Evolutionary conservation across 1,139 yeast genomes (phyloP).

Genomic region (Kodamaea anthophila): DNA sequence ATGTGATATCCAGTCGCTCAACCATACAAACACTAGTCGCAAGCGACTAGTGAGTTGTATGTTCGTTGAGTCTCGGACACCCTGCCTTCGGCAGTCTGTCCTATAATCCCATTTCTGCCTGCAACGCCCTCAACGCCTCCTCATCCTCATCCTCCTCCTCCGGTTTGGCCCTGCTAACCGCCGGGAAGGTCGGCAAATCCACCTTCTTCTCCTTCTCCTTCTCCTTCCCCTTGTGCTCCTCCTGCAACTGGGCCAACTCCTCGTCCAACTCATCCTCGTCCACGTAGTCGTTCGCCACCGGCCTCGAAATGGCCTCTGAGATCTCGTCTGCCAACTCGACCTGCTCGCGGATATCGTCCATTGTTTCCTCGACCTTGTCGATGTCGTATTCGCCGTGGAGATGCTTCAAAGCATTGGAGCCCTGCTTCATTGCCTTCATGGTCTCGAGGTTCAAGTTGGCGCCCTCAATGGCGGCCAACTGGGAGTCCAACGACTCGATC

Average conservation of each 20-base stretch:
- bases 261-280: constrained; percentile 83
- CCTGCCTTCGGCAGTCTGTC: too few relatives aligned
- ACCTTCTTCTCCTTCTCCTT: constrained; percentile 14
- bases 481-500: constrained; percentile 84
- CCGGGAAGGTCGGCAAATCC: constrained; percentile 45
- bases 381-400: constrained; percentile 93
- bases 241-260: constrained; percentile 83
- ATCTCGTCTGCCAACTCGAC: constrained; percentile 93
- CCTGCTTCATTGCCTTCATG: constrained; percentile 98
- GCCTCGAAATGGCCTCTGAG: constrained; percentile 91
- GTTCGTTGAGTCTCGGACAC: too few relatives aligned
- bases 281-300: constrained; percentile 68
- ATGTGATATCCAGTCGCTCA: too few relatives aligned
- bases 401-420: constrained; percentile 93
- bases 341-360: constrained; percentile 97
- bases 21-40: too few relatives aligned
- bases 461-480: constrained; percentile 82
- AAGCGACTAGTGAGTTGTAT: too few relatives aligned
- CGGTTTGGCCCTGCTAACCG: constrained; percentile 28
- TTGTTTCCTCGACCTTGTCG: constrained; percentile 95
- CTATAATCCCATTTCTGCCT: constrained; percentile 91
- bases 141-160: constrained; percentile 50
- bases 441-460: constrained; percentile 97
- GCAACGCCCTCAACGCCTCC: constrained; percentile 89
- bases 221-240: constrained; percentile 57